Conservation (phyloP, 192 early-diverging fungal species). For the Mycoemilia scoparia region DNA sequence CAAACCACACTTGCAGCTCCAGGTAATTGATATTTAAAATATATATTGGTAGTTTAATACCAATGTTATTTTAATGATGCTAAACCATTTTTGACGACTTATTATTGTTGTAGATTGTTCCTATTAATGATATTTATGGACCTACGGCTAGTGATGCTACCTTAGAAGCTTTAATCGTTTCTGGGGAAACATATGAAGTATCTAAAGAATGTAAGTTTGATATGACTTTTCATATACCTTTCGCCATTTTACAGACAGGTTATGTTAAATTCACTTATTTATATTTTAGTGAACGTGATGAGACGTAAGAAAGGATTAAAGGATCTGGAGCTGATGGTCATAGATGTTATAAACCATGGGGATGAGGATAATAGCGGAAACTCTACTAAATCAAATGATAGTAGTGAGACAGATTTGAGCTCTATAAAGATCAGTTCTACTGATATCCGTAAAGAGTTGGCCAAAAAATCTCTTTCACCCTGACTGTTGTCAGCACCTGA, state of each 20-base stretch:
- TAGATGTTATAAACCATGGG: constrained; percentile 45
- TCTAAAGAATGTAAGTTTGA: constrained; percentile 39
- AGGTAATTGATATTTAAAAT: neutral
- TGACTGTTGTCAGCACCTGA: too few relatives aligned
- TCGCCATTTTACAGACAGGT: neutral
- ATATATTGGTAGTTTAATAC: neutral
- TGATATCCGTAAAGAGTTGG: constrained; percentile 37
- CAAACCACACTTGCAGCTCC: constrained; percentile 12
- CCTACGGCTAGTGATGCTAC: constrained; percentile 58
- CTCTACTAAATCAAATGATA: constrained; percentile 3
- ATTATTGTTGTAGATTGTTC: constrained; percentile 34
- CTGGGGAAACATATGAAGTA: constrained; percentile 60
- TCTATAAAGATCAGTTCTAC: constrained; percentile 65
- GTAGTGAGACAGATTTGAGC: constrained; percentile 29
- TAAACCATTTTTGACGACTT: constrained; percentile 1
- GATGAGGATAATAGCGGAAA: constrained; percentile 10
- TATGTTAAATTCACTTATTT: neutral
- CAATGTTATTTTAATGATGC: neutral
- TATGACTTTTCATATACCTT: neutral
- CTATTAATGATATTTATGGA: constrained; percentile 68
- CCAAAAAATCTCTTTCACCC: constrained; percentile 27
- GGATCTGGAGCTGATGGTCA: constrained; percentile 43
- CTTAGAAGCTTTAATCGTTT: constrained; percentile 66
- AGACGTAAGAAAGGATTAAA: constrained; percentile 33
- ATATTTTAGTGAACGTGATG: constrained; percentile 52